Percentiles rank a stretch among this genome's conserved stretches.
Evolutionary conservation across 352 stramenopile species (phyloP).

Genomic region (Globisporangium barbulae): DNA sequence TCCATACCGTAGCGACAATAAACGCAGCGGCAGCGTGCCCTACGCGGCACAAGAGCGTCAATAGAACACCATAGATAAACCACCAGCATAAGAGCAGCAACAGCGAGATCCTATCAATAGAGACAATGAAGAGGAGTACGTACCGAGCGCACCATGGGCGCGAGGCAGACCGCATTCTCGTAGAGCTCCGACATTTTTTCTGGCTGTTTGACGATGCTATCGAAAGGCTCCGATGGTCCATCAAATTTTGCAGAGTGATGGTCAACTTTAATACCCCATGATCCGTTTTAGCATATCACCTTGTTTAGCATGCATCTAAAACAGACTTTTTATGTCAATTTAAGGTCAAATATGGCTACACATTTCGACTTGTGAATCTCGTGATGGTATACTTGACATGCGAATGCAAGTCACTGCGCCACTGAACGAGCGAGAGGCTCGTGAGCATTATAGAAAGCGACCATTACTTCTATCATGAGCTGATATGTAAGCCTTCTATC

Average conservation of each 20-base stretch:
- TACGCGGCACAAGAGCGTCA: slow-evolving; percentile 18
- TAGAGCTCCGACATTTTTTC: slow-evolving; percentile 49
- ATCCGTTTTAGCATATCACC: not conserved
- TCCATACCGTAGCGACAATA: slow-evolving; percentile 90
- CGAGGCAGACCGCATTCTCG: slow-evolving; percentile 74
- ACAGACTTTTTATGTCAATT: not conserved
- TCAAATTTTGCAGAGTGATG: not conserved
- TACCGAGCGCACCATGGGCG: slow-evolving; percentile 95
- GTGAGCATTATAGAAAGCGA: not conserved
- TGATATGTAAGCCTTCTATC: not conserved
- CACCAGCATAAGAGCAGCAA: too few relatives aligned
- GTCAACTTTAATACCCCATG: not conserved
- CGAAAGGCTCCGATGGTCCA: not conserved
- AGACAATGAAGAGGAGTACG: slow-evolving; percentile 16
- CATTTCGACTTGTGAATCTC: not conserved
- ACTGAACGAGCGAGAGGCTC: not conserved
- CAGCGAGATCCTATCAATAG: not conserved
- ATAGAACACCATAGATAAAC: not conserved
- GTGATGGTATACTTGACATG: not conserved
- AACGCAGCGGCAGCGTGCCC: slow-evolving; percentile 90
- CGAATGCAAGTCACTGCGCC: not conserved
- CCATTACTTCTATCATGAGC: not conserved
- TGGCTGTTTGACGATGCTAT: not conserved
- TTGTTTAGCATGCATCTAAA: not conserved
- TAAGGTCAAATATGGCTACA: not conserved